Evolutionary conservation across 306 rosid genomes (phyloP).

Genomic region (Urtica urens): DNA sequence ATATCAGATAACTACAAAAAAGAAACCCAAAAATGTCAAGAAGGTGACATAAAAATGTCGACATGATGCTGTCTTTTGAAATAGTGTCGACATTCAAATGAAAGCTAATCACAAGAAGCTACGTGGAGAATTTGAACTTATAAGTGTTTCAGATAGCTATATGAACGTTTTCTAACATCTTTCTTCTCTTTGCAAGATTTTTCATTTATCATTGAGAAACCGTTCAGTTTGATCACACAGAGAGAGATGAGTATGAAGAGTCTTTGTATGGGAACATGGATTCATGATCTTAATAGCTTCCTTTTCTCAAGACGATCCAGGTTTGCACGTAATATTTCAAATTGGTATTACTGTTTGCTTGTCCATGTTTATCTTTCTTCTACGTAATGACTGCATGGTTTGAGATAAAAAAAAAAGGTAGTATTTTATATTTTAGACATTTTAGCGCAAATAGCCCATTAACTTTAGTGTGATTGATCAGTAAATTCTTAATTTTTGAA

Average conservation of each 20-base stretch:
- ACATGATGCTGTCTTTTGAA: conserved; percentile 25
- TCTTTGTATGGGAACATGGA: conserved; percentile 6
- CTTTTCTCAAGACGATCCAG: background rate
- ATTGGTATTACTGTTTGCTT: no score
- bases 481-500: no score
- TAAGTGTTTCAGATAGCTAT: background rate
- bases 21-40: conserved; percentile 13
- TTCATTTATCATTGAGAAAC: background rate
- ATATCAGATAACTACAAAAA: background rate
- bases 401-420: no score
- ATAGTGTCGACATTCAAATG: conserved; percentile 11
- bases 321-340: background rate
- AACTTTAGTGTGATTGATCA: no score
- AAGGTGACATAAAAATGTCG: conserved; percentile 32
- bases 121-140: background rate
- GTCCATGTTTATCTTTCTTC: no score
- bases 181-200: background rate
- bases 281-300: background rate
- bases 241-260: conserved; percentile 1
- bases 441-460: no score
- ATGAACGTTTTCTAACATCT: background rate
- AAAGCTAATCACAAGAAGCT: no score
- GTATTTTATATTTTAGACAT: no score
- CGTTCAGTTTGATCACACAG: background rate
- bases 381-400: no score